Conservation (phyloP, 2,329 filamentous ascomycete species). For the Xenosphaeropsis pyriputrescens region DNA sequence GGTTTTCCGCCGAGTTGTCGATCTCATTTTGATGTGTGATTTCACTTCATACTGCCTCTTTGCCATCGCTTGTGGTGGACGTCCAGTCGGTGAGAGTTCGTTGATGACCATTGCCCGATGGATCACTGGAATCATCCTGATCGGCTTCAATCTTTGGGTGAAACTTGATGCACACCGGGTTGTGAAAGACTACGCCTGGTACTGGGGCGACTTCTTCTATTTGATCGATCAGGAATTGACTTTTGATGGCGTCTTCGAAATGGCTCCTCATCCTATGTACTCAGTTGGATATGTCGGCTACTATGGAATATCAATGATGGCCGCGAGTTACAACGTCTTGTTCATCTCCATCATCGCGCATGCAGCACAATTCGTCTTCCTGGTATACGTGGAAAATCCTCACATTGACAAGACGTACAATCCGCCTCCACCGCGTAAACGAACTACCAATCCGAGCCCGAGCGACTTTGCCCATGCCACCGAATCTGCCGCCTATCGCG, state of each 20-base stretch:
- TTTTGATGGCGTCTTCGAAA: constrained; percentile 97
- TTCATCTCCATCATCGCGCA: constrained; percentile 95
- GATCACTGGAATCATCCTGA: constrained; percentile 60
- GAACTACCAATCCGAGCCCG: constrained; percentile 16
- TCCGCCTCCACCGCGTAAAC: constrained; percentile 58
- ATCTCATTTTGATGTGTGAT: constrained; percentile 97
- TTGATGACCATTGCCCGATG: constrained; percentile 62
- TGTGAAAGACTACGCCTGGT: constrained; percentile 98
- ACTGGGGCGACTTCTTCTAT: constrained; percentile 99
- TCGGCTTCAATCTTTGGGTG: constrained; percentile 95
- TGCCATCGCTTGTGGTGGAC: constrained; percentile 72
- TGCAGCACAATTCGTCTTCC: constrained; percentile 84
- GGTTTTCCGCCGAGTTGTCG: constrained; percentile 86
- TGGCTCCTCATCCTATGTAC: constrained; percentile 98
- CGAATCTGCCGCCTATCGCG: constrained; percentile 17
- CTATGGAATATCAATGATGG: constrained; percentile 97
- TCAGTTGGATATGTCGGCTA: constrained; percentile 96
- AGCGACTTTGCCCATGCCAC: constrained; percentile 20
- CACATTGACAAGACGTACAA: constrained; percentile 99
- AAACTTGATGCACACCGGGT: constrained; percentile 96
- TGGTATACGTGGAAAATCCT: constrained; percentile 84
- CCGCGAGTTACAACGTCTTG: constrained; percentile 91
- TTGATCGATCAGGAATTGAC: constrained; percentile 95
- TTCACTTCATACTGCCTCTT: constrained; percentile 96
- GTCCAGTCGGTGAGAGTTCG: constrained; percentile 56